Conservation (phyloP, 768 basidiomycete genomes). For the Trametes gibbosa region DNA sequence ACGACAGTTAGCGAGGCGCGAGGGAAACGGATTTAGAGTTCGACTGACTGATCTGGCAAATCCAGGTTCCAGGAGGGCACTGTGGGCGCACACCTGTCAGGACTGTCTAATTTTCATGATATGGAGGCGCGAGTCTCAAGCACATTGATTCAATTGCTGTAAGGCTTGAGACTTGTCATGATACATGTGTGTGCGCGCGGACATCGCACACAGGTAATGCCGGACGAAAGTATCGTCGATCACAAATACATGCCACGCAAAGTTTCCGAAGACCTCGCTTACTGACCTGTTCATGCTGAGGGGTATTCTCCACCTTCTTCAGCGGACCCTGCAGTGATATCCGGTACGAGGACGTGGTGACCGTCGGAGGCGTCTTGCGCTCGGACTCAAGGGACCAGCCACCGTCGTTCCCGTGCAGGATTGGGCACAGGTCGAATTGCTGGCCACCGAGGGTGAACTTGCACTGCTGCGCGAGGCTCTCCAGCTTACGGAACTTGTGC, state of each 20-base stretch:
- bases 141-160: background rate
- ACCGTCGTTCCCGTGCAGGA: conserved; percentile 22
- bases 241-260: background rate
- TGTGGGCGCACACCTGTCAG: conserved; percentile 9
- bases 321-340: conserved; percentile 29
- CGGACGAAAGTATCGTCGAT: background rate
- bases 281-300: conserved; percentile 32
- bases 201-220: too few species aligned
- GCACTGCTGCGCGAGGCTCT: conserved; percentile 24
- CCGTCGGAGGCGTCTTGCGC: conserved; percentile 27
- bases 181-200: too few species aligned
- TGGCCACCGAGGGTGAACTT: conserved; percentile 23
- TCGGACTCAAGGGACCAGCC: conserved; percentile 20
- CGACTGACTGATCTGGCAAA: conserved; percentile 26
- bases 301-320: conserved; percentile 18
- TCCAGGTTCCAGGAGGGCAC: conserved; percentile 33
- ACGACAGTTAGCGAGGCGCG: background rate
- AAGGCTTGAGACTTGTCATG: background rate
- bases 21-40: background rate
- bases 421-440: conserved; percentile 31
- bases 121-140: background rate
- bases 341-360: conserved; percentile 29
- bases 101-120: background rate
- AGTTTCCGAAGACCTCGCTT: background rate
- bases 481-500: background rate